Evolutionary conservation across 2,329 filamentous ascomycete species (phyloP).

Genomic region (Dactylellina cionopaga): DNA sequence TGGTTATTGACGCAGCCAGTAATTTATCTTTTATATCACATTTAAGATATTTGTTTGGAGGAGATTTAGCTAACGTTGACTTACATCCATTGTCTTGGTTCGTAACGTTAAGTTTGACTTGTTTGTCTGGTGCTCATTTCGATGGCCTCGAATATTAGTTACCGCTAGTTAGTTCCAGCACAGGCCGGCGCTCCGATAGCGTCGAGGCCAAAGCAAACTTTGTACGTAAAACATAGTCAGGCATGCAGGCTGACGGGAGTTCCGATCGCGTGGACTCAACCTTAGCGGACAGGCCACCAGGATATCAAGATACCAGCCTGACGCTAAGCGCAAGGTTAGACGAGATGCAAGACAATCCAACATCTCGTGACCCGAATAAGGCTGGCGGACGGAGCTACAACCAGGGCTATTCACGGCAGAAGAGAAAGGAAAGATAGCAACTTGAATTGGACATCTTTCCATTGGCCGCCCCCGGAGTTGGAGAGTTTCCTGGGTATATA

Average conservation of each 20-base stretch:
- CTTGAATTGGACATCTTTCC: constrained; percentile 10
- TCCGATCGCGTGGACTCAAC: constrained; percentile 53
- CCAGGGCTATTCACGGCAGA: constrained; percentile 45
- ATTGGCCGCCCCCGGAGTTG: constrained; percentile 20
- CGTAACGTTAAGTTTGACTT: no score
- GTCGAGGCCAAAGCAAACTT: constrained; percentile 26
- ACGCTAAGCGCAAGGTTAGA: constrained; percentile 53
- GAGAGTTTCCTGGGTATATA: constrained; percentile 23
- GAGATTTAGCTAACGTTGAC: no score
- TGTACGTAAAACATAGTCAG: constrained; percentile 41
- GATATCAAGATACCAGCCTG: constrained; percentile 15
- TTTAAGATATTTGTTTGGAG: no score
- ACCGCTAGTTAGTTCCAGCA: no score
- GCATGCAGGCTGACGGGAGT: constrained; percentile 23
- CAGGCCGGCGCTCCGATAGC: constrained; percentile 13
- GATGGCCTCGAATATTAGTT: no score
- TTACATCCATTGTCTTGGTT: no score
- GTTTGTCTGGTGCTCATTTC: no score
- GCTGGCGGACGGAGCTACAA: constrained; percentile 13
- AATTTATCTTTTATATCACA: no score
- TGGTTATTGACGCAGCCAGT: no score
- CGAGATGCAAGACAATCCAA: constrained; percentile 42
- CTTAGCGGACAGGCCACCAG: constrained; percentile 42
- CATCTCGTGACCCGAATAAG: constrained; percentile 35
- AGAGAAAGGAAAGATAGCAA: neutral